phyloP scores from a whole-genome alignment of 257 asterid species.

The Cynanchum wilfordii region DNA sequence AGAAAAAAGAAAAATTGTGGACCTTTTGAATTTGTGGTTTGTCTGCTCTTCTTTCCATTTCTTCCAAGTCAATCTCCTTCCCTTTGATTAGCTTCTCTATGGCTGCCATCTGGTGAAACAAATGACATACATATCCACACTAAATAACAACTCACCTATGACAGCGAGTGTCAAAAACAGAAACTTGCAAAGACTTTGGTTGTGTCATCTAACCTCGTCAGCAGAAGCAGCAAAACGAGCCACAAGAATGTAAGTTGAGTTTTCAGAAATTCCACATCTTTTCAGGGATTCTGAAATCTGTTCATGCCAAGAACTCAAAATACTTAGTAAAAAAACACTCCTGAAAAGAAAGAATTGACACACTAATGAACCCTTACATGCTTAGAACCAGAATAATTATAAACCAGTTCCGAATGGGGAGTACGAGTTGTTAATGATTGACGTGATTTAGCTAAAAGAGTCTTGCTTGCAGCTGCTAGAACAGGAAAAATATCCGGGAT shows the following conservation, averaged over 20 bases:
- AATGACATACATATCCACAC: not conserved
- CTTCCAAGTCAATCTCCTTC: constrained; percentile 61
- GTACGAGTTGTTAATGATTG: constrained; percentile 71
- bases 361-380: constrained; percentile 44
- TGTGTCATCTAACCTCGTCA: constrained; percentile 54
- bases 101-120: constrained; percentile 37
- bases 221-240: constrained; percentile 77
- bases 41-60: constrained; percentile 59
- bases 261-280: constrained; percentile 83
- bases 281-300: constrained; percentile 88
- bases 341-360: not conserved
- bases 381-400: constrained; percentile 89
- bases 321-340: not conserved
- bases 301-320: not conserved
- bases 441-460: constrained; percentile 67
- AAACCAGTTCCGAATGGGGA: constrained; percentile 91
- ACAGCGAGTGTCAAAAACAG: not conserved
- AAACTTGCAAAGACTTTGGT: not conserved
- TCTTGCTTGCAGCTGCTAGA: constrained; percentile 80
- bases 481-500: constrained; percentile 83
- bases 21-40: constrained; percentile 79
- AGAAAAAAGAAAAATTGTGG: not conserved
- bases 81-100: constrained; percentile 62
- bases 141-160: constrained; percentile 4
- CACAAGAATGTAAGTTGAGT: constrained; percentile 68